Conservation (phyloP, 2,329 filamentous ascomycete species). For the Clonostachys chloroleuca region DNA sequence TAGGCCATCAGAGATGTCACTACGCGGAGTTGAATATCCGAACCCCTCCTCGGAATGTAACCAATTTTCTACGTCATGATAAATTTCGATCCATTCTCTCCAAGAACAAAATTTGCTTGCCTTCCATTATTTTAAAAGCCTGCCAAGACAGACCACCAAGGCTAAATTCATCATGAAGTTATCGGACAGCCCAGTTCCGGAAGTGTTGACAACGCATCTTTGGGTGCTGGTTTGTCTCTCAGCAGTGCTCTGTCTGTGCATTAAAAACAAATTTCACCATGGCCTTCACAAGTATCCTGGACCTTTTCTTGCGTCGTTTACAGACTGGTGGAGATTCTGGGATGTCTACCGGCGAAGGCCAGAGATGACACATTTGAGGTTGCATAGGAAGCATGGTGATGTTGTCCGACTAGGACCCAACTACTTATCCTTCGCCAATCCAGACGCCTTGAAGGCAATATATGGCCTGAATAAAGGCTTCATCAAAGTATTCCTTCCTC, state of each 20-base stretch:
- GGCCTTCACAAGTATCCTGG: conserved; percentile 71
- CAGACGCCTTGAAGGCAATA: conserved; percentile 68
- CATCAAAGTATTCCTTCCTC: conserved; percentile 52
- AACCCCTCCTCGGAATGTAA: too few relatives aligned
- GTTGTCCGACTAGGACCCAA: conserved; percentile 75
- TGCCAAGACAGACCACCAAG: too few relatives aligned
- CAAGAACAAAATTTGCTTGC: too few relatives aligned
- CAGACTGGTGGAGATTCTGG: conserved; percentile 69
- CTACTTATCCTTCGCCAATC: conserved; percentile 67
- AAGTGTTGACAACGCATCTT: too few relatives aligned
- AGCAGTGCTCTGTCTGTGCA: too few relatives aligned
- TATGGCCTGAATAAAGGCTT: conserved; percentile 83
- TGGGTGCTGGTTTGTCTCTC: too few relatives aligned
- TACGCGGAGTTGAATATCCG: too few relatives aligned
- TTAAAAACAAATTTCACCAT: conserved; percentile 10
- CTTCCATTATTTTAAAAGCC: too few relatives aligned
- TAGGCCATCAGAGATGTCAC: too few relatives aligned
- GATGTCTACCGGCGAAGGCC: conserved; percentile 62
- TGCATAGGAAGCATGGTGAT: conserved; percentile 66
- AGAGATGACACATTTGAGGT: conserved; percentile 28
- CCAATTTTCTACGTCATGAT: too few relatives aligned
- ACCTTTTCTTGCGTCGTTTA: conserved; percentile 58
- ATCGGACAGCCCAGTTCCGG: too few relatives aligned
- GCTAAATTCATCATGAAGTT: too few relatives aligned
- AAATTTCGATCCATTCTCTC: conserved; percentile 18